These are phyloP conservation scores for Yarrowia sp. DNA, from an alignment of 805 yeast genomes.

Conservation along the genomic window DNA sequence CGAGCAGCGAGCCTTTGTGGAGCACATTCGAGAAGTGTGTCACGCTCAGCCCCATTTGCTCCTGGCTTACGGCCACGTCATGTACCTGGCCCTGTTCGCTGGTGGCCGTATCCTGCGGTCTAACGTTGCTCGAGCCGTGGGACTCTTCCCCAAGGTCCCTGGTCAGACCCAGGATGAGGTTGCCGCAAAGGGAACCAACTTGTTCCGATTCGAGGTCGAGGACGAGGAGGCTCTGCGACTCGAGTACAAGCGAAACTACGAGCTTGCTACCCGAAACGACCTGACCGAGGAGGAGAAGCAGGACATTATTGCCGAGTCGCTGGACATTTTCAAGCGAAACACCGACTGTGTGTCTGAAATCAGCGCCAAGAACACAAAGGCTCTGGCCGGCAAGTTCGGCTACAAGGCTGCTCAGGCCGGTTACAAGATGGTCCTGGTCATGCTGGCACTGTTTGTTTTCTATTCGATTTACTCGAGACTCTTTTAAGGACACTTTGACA, in stretches of 20 bases:
- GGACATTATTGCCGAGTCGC: conserved; percentile 65
- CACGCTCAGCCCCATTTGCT: conserved; percentile 64
- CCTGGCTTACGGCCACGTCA: conserved; percentile 78
- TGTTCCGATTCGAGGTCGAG: conserved; percentile 65
- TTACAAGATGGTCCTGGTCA: background rate
- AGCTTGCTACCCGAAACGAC: conserved; percentile 66
- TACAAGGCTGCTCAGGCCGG: conserved; percentile 26
- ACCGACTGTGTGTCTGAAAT: conserved; percentile 60
- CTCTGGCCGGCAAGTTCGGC: conserved; percentile 28
- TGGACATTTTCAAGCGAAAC: conserved; percentile 62
- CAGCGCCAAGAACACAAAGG: conserved; percentile 57
- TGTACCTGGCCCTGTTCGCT: conserved; percentile 81
- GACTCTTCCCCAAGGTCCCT: conserved; percentile 69
- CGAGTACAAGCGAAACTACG: conserved; percentile 70
- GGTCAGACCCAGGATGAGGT: conserved; percentile 65
- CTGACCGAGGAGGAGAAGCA: conserved; percentile 67
- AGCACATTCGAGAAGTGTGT: conserved; percentile 56
- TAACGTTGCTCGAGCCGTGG: conserved; percentile 59
- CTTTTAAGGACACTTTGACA: background rate
- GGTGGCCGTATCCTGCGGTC: conserved; percentile 77
- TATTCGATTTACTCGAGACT: background rate
- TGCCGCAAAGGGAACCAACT: conserved; percentile 59
- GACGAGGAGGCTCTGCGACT: conserved; percentile 65
- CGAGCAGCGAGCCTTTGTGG: conserved; percentile 57
- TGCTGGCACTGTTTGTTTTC: background rate